Conservation (phyloP, 2,329 filamentous ascomycete genomes). For the Fusarium keratoplasticum region DNA sequence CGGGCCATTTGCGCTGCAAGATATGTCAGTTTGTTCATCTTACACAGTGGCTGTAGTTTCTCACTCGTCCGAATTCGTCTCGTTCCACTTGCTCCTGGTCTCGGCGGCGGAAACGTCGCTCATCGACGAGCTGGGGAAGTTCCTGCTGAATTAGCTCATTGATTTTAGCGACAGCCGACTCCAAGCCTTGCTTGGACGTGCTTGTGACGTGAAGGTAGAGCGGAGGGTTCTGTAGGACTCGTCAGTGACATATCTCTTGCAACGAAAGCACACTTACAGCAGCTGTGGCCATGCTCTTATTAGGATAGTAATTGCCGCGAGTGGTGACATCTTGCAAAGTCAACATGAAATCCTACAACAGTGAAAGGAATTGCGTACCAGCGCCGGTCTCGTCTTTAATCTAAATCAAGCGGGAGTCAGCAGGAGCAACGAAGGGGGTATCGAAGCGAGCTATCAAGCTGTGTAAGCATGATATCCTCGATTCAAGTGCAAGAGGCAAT, state of each 20-base stretch:
- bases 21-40: constrained; percentile 25
- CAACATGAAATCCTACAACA: constrained; percentile 65
- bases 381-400: constrained; percentile 99
- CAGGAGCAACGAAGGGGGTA: constrained; percentile 84
- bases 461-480: constrained; percentile 77
- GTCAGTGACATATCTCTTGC: not conserved
- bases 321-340: constrained; percentile 93
- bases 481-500: constrained; percentile 57
- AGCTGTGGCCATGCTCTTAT: constrained; percentile 96
- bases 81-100: constrained; percentile 86
- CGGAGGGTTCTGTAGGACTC: constrained; percentile 78
- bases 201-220: constrained; percentile 96
- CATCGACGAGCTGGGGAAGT: constrained; percentile 93
- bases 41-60: constrained; percentile 38
- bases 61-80: constrained; percentile 89
- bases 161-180: constrained; percentile 87
- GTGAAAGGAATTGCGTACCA: constrained; percentile 78
- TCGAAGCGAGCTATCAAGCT: constrained; percentile 72
- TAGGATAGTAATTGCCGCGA: constrained; percentile 94
- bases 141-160: constrained; percentile 97
- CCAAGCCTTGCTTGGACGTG: constrained; percentile 90
- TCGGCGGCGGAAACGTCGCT: constrained; percentile 87
- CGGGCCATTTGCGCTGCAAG: constrained; percentile 95
- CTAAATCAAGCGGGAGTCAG: constrained; percentile 96
- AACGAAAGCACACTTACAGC: constrained; percentile 71